Base-by-base conservation (phyloP, 495 filamentous ascomycete genomes). In the Cercophora samala region DNA sequence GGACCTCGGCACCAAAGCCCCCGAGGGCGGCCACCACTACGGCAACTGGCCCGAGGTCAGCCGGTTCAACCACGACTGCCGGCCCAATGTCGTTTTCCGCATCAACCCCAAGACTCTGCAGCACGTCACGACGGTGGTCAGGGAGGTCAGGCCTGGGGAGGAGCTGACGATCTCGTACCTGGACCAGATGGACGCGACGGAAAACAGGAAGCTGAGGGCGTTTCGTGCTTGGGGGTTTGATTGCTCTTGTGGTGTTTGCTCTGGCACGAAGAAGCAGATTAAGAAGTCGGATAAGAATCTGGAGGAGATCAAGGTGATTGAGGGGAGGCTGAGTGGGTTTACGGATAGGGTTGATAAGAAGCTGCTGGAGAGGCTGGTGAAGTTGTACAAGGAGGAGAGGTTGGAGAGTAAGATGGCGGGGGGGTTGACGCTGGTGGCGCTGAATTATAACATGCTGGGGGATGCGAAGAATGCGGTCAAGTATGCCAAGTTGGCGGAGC, bases 111-210 rank as follows among this genome's bases (percentile, higher is more conserved):
- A 29, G 0, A 64, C 60, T 13, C 24, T 77, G 0, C 60, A 42
- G 42, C 69, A 75, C 62, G 60, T 62, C 55, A 73, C 71, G 18
- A 70, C 69, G 22, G 74, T 68, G 0, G 74, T 72, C 21, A 55
- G 74, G 6, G 68, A 68, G 18, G 71, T 75, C 54, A 22, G 3
- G 2, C 59, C 68, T 0, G 72, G 72, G 17, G 72, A 76, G 52
- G 72, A 77, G 66, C 68, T 77, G 21, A 64, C 66, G 26, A 69
- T 77, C 25, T 69, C 74, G n/a, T 74, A 77, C 22, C 46, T 77
- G 0, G 71, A 75, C 29, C 52, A 64, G 23, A 15, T 68, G 9
- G 61, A 65, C 18, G 25, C 65, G 6, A 66, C 71, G 6, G 67
- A 51, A 13, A 59, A 58, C 13, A 64, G 75, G 4, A 68, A 68